phyloP scores from a whole-genome alignment of 306 rosid species.

The Mucuna pruriens region DNA sequence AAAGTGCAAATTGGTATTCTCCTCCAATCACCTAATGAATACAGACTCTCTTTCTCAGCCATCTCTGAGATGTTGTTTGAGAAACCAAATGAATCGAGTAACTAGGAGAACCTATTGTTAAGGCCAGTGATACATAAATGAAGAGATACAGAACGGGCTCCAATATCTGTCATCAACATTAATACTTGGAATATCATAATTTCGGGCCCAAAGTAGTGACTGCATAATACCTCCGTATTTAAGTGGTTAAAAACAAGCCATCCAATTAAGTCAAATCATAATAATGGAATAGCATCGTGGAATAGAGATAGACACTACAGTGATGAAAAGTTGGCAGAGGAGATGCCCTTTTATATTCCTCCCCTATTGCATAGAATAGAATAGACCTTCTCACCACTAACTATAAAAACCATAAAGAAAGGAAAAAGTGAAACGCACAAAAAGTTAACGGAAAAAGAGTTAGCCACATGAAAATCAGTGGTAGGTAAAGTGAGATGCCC shows the following conservation, averaged over 20 bases:
- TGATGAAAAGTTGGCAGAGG: slow-evolving; percentile 15
- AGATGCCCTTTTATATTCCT: slow-evolving; percentile 33
- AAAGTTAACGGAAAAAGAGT: not conserved
- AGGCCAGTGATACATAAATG: slow-evolving; percentile 16
- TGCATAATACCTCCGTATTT: slow-evolving; percentile 19
- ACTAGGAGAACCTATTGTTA: not conserved
- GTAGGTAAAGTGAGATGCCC: not conserved
- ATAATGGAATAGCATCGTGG: slow-evolving; percentile 31
- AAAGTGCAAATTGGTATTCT: slow-evolving; percentile 58
- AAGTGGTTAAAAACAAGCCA: slow-evolving; percentile 26
- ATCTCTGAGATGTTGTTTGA: slow-evolving; percentile 41
- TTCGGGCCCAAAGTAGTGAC: not conserved
- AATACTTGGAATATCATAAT: slow-evolving; percentile 2
- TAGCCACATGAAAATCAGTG: not conserved
- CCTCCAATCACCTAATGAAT: slow-evolving; percentile 52
- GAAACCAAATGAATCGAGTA: slow-evolving; percentile 13
- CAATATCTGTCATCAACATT: slow-evolving; percentile 23
- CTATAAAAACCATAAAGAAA: not conserved
- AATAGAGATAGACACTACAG: slow-evolving; percentile 31
- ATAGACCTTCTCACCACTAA: not conserved
- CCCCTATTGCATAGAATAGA: not conserved
- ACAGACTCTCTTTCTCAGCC: slow-evolving; percentile 58
- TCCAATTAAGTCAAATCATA: slow-evolving; percentile 25
- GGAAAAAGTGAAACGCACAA: not conserved
- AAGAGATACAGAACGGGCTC: slow-evolving; percentile 24